These are phyloP conservation scores for Arthrinium puccinioides DNA, from an alignment of 2,329 filamentous ascomycete genomes.

Conservation along the genomic window DNA sequence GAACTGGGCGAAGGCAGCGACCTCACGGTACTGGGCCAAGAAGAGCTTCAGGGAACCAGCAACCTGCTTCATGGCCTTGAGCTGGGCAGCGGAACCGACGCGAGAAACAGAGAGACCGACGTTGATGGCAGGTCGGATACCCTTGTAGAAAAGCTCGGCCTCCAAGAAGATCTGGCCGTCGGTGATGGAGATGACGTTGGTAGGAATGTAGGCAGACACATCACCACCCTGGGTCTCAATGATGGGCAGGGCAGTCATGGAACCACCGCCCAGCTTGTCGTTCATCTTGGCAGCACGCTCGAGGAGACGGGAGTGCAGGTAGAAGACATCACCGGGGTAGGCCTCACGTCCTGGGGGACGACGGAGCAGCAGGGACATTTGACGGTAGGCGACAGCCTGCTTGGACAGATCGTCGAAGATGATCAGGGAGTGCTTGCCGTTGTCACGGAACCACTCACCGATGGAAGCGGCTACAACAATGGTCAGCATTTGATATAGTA, in stretches of 20 bases:
- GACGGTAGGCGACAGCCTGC: conserved; percentile 96
- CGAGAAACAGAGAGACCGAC: conserved; percentile 99
- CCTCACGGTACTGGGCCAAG: conserved; percentile 99
- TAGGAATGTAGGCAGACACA: conserved; percentile 99
- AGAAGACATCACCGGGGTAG: conserved; percentile 98
- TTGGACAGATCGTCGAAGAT: conserved; percentile 95
- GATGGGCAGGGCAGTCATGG: conserved; percentile 91
- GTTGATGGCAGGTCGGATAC: conserved; percentile 99
- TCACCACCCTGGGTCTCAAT: conserved; percentile 99
- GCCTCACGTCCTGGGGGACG: conserved; percentile 98
- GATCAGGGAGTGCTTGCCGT: conserved; percentile 81
- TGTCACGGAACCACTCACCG: conserved; percentile 73
- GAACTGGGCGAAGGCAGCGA: conserved; percentile 99
- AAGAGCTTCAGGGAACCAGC: conserved; percentile 99
- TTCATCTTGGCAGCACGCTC: conserved; percentile 99
- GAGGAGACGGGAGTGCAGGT: conserved; percentile 97
- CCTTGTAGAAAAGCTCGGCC: conserved; percentile 99
- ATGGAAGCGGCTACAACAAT: conserved; percentile 31
- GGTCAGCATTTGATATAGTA: conserved; percentile 1
- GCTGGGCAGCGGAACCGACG: conserved; percentile 98
- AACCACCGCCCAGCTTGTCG: conserved; percentile 89
- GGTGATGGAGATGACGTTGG: conserved; percentile 99
- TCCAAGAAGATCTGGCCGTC: conserved; percentile 99
- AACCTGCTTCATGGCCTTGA: conserved; percentile 99
- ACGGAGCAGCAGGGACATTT: conserved; percentile 97